Base-by-base conservation (phyloP, 768 basidiomycete species). In the Suillus bovinus region DNA sequence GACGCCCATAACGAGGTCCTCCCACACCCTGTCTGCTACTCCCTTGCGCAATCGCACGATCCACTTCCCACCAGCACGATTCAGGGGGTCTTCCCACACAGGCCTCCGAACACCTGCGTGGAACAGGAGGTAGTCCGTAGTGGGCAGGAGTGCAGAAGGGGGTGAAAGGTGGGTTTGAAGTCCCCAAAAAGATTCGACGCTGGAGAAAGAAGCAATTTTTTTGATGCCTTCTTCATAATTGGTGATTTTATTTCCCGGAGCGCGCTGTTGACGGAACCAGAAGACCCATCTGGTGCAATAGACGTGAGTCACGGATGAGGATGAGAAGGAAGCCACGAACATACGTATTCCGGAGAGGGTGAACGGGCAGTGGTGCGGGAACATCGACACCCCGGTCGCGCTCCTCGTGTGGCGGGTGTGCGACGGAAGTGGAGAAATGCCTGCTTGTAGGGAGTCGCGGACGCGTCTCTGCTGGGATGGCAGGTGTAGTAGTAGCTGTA, bases 121-220 rank as follows among this genome's bases (percentile, higher is more conserved):
- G 79, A 98, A 97, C 66, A 97, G 84, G 36, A 98, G 87, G 65
- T 96, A 93, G 77, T 99, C 96, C 5, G 96, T 96, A 4, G 94
- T 96, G 7, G 95, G 90, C 13, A 86, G 82, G 29, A 98, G 83
- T 14, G 84, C 82, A 1, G 93, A 94, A 1, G 96, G 94, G 0
- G 93, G 87, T 6, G 88, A 82, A 31, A 99, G 84, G 74, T 98
- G 96, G 5, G 95, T 94, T 82, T 93, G 91, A 63, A 99, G 79
- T 27, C 94, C 90, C 89, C 96, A 96, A 76, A 95, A 97, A 41
- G 94, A 96, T 78, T 98, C 96, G 58, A 94, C 91, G 89, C 93
- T 96, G 67, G 90, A 88, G 72, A 96, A 96, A 5, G 91, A 87
- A 6, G 94, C 87, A 53, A 98, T 88, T 75, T 90, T 90, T 78